Base-by-base conservation (phyloP, 1,284 basidiomycete genomes). In the Irpex lacteus region DNA sequence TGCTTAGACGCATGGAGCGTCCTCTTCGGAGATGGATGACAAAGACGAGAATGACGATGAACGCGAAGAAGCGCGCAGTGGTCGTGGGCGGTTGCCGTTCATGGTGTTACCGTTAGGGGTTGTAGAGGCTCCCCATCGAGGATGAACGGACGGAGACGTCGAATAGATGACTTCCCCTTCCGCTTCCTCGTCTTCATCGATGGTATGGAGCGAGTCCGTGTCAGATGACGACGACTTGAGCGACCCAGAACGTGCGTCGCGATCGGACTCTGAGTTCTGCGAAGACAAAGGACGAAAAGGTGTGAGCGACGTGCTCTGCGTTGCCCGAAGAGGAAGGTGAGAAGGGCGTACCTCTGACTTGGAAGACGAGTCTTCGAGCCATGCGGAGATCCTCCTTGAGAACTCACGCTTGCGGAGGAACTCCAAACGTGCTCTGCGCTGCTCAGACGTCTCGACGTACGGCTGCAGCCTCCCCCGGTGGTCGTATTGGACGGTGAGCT, bases 401-500 rank as follows among this genome's bases (percentile, higher is more conserved):
- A 73, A 74, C 66, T 75, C 75, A 57, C 74, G 70, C 56, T 69
- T 70, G 52, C 74, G 74, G 34, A 76, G 66, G 63, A 77, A 76
- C 66, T 75, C 74, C 60, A 73, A 66, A 55, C 73, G 71, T 49
- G 70, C 71, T 56, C 72, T 70, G 55, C 74, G 70, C 63, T 75
- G 74, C 59, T 68, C 69, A 40, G 63, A 58, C 59, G 65, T 70
- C 69, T 75, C 73, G 26, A 71, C 63, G 50, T 70, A 73, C 52
- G 67, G 65, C 60, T 64, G 60, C 44, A 68, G 67, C 7, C 67
- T 59, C 50, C 67, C 67, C 36, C 67, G 62, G 34, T 49, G 9
- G 61, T 68, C 67, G 63, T 68, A 68, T 50, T 60, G 59, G 19
- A 63, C 54, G 47, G 64, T 36, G 36, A 52, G 36, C 38, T 40